Conservation (phyloP, 106 monocot genomes). For the Dioscorea zingiberensis region DNA sequence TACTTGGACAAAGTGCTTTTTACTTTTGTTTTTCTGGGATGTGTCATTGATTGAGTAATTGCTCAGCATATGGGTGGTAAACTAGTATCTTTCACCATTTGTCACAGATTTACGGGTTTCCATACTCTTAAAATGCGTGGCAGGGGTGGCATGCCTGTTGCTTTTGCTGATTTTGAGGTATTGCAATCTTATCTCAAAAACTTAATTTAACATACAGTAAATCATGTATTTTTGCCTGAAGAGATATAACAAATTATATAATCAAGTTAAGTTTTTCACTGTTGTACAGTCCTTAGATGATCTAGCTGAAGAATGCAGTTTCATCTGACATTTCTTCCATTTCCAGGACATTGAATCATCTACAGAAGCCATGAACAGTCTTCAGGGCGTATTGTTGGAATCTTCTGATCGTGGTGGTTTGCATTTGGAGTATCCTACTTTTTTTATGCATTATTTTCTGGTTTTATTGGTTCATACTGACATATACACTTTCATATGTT, state of each 20-base stretch:
- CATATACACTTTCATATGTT: no score
- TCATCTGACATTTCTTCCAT: not conserved
- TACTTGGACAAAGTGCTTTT: not conserved
- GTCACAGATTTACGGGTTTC: slow-evolving; percentile 56
- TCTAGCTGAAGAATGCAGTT: no score
- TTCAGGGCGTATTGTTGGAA: slow-evolving; percentile 32
- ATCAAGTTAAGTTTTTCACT: no score
- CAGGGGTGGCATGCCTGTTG: slow-evolving; percentile 77
- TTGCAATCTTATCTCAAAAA: no score
- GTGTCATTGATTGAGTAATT: not conserved
- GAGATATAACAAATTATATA: no score
- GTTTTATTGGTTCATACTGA: no score
- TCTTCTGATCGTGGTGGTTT: slow-evolving; percentile 60
- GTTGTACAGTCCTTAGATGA: no score
- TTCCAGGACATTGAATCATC: slow-evolving; percentile 64
- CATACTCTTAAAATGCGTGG: slow-evolving; percentile 60
- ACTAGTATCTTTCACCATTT: not conserved
- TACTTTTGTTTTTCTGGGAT: no score
- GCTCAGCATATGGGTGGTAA: no score
- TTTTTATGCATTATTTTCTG: not conserved
- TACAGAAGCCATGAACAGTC: slow-evolving; percentile 48
- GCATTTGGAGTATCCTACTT: slow-evolving; percentile 79
- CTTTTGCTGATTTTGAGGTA: slow-evolving; percentile 94
- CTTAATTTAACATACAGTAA: no score
- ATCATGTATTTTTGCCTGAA: no score